phyloP scores from a whole-genome alignment of 352 stramenopile species.

The Globisporangium emineosum region DNA sequence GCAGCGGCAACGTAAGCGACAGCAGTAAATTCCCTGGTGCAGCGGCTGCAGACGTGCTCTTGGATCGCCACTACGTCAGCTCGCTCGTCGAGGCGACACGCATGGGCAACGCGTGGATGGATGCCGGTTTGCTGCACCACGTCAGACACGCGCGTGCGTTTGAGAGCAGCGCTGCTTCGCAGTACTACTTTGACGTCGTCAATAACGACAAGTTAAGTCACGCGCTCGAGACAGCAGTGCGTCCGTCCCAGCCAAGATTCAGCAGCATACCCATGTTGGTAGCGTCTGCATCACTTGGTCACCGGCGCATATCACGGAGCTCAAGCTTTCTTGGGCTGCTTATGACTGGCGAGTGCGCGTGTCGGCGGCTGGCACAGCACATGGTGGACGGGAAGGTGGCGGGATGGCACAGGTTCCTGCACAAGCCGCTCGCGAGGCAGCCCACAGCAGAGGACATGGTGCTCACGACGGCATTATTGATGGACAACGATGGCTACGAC shows the following conservation, averaged over 20 bases:
- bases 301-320: background rate
- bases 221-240: background rate
- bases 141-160: constrained; percentile 18
- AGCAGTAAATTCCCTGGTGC: background rate
- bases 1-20: background rate
- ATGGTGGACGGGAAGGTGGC: background rate
- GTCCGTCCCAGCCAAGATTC: background rate
- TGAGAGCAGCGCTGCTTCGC: background rate
- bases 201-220: background rate
- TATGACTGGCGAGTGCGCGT: background rate
- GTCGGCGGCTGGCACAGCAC: background rate
- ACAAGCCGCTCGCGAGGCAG: background rate
- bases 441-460: background rate
- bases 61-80: constrained; percentile 10
- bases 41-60: background rate
- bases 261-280: background rate
- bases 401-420: background rate
- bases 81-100: constrained; percentile 20
- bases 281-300: background rate
- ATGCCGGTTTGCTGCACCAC: constrained; percentile 27
- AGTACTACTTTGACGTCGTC: background rate
- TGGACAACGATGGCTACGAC: background rate
- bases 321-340: background rate
- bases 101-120: constrained; percentile 45
- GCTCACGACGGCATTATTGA: background rate